Evolutionary conservation across 2,329 filamentous ascomycete genomes (phyloP).

Genomic region (Pyrenochaeta sp.): DNA sequence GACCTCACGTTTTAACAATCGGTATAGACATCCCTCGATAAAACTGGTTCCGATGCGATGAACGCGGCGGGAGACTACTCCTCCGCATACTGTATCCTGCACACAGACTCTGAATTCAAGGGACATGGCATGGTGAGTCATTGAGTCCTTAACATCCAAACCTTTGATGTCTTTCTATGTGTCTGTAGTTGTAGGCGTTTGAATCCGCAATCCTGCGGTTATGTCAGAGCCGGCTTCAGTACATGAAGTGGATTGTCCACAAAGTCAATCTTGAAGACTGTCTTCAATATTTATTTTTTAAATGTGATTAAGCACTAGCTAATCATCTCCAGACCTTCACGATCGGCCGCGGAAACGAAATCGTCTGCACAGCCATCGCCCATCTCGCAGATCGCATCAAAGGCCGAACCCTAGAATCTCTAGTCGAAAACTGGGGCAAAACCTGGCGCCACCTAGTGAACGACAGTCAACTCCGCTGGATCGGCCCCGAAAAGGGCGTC

Average conservation of each 20-base stretch:
- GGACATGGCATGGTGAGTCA: conserved; percentile 79
- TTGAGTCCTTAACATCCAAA: conserved; percentile 48
- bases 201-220: no score
- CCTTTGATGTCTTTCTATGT: no score
- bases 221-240: no score
- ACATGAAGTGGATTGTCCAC: no score
- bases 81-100: conserved; percentile 89
- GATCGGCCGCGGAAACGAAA: conserved; percentile 89
- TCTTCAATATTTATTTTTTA: no score
- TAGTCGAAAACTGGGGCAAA: conserved; percentile 82
- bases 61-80: conserved; percentile 94
- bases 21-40: conserved; percentile 82
- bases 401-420: conserved; percentile 76
- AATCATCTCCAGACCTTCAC: conserved; percentile 69
- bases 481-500: conserved; percentile 92
- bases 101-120: conserved; percentile 75
- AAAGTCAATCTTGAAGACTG: no score
- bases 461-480: conserved; percentile 91
- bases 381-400: conserved; percentile 79
- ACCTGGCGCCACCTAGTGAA: conserved; percentile 93
- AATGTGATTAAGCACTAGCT: conserved; percentile 5
- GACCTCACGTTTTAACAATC: neutral
- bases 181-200: no score
- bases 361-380: conserved; percentile 85
- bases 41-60: conserved; percentile 97